These are phyloP conservation scores for Chaetomiaceae sp. DNA, from an alignment of 2,329 filamentous ascomycete species.

Conservation along the genomic window DNA sequence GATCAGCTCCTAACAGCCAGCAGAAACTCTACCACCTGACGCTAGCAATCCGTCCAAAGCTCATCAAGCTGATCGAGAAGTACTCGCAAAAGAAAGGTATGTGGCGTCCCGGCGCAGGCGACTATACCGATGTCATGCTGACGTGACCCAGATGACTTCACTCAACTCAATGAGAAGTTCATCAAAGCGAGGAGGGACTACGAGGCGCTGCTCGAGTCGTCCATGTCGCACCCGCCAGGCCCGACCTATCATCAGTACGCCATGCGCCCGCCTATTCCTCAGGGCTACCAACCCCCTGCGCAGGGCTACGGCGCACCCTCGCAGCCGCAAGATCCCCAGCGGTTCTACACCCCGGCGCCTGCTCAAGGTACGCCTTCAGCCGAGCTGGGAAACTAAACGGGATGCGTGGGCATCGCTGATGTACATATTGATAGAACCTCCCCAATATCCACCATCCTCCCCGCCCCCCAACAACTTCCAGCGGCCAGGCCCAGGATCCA, in stretches of 20 bases:
- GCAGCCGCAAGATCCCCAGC: slow-evolving; percentile 52
- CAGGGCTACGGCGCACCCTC: slow-evolving; percentile 35
- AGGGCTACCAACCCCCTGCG: slow-evolving; percentile 36
- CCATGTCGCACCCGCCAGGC: slow-evolving; percentile 89
- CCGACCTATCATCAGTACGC: slow-evolving; percentile 66
- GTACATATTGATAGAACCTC: slow-evolving; percentile 21
- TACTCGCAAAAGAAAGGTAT: slow-evolving; percentile 98
- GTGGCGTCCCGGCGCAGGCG: no score
- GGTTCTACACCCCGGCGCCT: slow-evolving; percentile 62
- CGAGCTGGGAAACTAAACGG: slow-evolving; percentile 16
- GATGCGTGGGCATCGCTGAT: slow-evolving; percentile 30
- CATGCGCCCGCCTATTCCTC: slow-evolving; percentile 44
- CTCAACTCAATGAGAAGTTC: slow-evolving; percentile 97
- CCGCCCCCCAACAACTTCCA: slow-evolving; percentile 51
- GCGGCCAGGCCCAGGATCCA: slow-evolving; percentile 39
- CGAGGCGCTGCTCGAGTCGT: slow-evolving; percentile 88
- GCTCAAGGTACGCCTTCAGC: slow-evolving; percentile 35
- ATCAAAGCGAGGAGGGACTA: slow-evolving; percentile 98
- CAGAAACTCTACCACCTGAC: slow-evolving; percentile 85
- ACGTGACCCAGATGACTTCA: slow-evolving; percentile 74
- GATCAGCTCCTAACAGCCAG: background rate
- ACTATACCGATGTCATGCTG: slow-evolving; percentile 19
- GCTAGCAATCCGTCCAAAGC: slow-evolving; percentile 85
- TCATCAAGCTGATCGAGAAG: slow-evolving; percentile 97
- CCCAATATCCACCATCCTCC: slow-evolving; percentile 42